These are phyloP conservation scores for Neurospora sp. DNA, from an alignment of 2,329 filamentous ascomycete species.

Conservation along the genomic window DNA sequence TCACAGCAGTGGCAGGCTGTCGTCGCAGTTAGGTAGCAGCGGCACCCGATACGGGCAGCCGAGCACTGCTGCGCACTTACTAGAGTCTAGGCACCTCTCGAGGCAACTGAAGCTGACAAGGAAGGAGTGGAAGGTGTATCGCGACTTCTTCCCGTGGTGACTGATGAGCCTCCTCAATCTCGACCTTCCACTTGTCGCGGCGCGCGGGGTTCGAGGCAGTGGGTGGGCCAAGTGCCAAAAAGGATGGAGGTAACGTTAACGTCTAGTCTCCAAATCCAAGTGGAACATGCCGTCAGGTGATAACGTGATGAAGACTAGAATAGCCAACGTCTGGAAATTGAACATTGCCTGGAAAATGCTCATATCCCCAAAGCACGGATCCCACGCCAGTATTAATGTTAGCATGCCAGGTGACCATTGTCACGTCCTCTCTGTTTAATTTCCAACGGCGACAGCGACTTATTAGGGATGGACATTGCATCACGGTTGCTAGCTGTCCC, in stretches of 20 bases:
- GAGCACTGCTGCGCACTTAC: background rate
- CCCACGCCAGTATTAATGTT: background rate
- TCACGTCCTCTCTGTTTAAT: background rate
- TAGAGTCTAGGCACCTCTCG: background rate
- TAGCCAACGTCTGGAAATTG: background rate
- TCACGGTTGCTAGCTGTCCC: background rate
- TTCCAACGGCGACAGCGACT: background rate
- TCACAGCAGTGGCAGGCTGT: background rate
- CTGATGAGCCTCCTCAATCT: background rate
- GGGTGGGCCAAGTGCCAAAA: background rate
- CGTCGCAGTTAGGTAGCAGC: background rate
- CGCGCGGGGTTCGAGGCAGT: background rate
- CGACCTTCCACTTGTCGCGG: background rate
- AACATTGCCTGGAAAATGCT: background rate
- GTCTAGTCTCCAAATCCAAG: background rate
- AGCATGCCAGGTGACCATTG: background rate
- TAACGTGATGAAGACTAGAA: background rate
- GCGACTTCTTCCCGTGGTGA: background rate
- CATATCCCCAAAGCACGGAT: background rate
- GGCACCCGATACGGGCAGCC: background rate
- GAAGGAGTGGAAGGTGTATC: background rate
- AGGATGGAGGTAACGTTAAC: background rate
- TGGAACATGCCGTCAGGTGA: background rate
- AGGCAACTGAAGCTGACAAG: background rate
- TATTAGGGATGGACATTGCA: background rate